Percentiles rank a stretch among this genome's conserved stretches.
phyloP scores from a whole-genome alignment of 768 basidiomycete species.

The Trametes maxima region DNA sequence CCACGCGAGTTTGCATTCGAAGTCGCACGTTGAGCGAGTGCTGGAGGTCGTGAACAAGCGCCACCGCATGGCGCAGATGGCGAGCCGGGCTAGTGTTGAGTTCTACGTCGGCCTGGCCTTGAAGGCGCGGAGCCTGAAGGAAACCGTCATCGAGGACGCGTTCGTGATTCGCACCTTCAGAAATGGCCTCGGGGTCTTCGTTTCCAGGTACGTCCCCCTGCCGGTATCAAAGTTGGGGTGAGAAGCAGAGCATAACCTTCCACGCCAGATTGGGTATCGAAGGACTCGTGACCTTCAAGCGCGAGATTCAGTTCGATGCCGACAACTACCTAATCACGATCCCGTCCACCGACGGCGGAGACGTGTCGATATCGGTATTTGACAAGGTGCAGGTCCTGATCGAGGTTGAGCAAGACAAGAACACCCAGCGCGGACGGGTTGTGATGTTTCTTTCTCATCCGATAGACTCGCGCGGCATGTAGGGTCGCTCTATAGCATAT shows the following conservation, averaged over 20 bases:
- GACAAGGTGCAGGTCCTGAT: slow-evolving; percentile 93
- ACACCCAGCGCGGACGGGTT: slow-evolving; percentile 88
- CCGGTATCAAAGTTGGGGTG: slow-evolving; percentile 4
- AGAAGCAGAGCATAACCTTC: slow-evolving; percentile 8
- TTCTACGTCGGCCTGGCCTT: slow-evolving; percentile 96
- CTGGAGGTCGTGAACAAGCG: slow-evolving; percentile 87
- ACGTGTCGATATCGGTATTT: slow-evolving; percentile 80
- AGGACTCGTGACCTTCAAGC: slow-evolving; percentile 93
- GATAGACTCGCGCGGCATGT: slow-evolving; percentile 54
- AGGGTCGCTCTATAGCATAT: slow-evolving; percentile 21
- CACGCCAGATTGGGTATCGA: slow-evolving; percentile 81
- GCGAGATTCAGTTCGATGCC: slow-evolving; percentile 84
- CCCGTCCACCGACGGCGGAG: slow-evolving; percentile 42
- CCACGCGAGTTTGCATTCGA: slow-evolving; percentile 87
- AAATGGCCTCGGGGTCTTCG: slow-evolving; percentile 96
- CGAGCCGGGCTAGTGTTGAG: slow-evolving; percentile 93
- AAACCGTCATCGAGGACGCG: slow-evolving; percentile 72
- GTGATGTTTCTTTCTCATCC: slow-evolving; percentile 79
- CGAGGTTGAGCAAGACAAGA: slow-evolving; percentile 91
- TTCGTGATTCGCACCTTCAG: slow-evolving; percentile 93
- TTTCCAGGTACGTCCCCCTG: slow-evolving; percentile 70
- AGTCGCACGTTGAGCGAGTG: slow-evolving; percentile 83
- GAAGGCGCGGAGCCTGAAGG: slow-evolving; percentile 60
- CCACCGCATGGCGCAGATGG: slow-evolving; percentile 98
- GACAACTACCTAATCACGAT: slow-evolving; percentile 87